Evolutionary conservation across 768 basidiomycete species (phyloP).

Genomic region (Tylopilus felleus): DNA sequence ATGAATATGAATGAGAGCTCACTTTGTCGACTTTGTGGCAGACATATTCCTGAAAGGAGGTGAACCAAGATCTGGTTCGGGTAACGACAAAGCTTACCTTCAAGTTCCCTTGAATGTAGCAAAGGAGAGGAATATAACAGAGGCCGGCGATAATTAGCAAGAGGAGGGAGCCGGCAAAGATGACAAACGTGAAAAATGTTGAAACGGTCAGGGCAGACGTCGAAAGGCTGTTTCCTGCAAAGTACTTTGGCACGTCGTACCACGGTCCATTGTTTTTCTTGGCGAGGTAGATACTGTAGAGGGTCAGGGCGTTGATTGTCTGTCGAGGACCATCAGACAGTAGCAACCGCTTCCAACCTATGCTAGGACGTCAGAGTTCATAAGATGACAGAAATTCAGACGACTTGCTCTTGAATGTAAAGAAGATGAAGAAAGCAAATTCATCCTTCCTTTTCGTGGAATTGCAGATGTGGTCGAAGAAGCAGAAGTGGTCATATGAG

Average conservation of each 20-base stretch:
- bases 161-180: conserved; percentile 82
- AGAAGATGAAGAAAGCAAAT: conserved; percentile 99
- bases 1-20: conserved; percentile 8
- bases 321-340: conserved; percentile 97
- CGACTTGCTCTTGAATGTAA: conserved; percentile 91
- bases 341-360: conserved; percentile 84
- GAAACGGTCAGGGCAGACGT: conserved; percentile 85
- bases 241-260: conserved; percentile 78
- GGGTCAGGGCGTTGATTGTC: conserved; percentile 94
- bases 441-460: conserved; percentile 97
- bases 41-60: conserved; percentile 74
- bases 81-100: conserved; percentile 52
- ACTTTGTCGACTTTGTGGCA: conserved; percentile 99
- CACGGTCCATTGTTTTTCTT: conserved; percentile 49
- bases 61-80: not conserved
- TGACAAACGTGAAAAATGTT: conserved; percentile 84
- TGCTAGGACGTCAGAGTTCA: not conserved
- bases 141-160: conserved; percentile 81
- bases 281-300: conserved; percentile 83
- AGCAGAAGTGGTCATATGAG: conserved; percentile 96
- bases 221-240: conserved; percentile 66
- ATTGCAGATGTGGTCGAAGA: conserved; percentile 94
- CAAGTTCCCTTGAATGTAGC: conserved; percentile 94
- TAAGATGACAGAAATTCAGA: not conserved
- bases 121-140: conserved; percentile 90